Evolutionary conservation across 2,329 filamentous ascomycete genomes (phyloP).

Genomic region (Calonectria naviculata): DNA sequence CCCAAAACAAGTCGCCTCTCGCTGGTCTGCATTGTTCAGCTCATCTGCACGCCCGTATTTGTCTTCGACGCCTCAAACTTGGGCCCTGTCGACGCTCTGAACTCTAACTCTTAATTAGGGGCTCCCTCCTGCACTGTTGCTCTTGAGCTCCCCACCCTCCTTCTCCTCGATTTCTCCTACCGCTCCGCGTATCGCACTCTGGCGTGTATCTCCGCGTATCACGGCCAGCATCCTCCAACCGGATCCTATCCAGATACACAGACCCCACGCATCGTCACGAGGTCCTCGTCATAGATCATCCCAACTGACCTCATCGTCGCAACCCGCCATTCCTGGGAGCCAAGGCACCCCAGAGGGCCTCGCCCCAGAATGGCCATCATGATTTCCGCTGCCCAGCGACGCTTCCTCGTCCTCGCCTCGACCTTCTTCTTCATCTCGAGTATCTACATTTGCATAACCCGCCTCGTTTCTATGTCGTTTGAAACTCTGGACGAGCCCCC

Average conservation of each 20-base stretch:
- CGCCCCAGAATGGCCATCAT: slow-evolving; percentile 34
- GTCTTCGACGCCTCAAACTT: neutral
- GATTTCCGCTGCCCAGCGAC: slow-evolving; percentile 41
- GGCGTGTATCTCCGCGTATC: slow-evolving; percentile 12
- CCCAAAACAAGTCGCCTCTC: neutral
- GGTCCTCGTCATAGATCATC: slow-evolving; percentile 1
- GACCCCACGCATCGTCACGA: neutral
- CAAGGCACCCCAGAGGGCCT: slow-evolving; percentile 11
- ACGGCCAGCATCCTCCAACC: neutral
- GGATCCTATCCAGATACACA: neutral
- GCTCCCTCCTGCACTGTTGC: neutral
- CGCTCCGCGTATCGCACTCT: slow-evolving; percentile 4
- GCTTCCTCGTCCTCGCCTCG: slow-evolving; percentile 44
- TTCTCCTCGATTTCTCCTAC: neutral
- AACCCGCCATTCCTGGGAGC: neutral
- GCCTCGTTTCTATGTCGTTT: slow-evolving; percentile 42
- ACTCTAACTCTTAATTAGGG: slow-evolving; percentile 4
- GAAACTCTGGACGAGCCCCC: slow-evolving; percentile 16
- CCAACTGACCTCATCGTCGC: neutral
- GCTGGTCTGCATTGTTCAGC: neutral
- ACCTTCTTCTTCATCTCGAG: slow-evolving; percentile 48
- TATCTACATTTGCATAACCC: slow-evolving; percentile 47
- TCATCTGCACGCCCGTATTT: neutral
- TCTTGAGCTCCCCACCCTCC: neutral
- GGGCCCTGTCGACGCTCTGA: neutral